Base-by-base conservation (phyloP, 163 green algal genomes). In the Scenedesmus sp. region DNA sequence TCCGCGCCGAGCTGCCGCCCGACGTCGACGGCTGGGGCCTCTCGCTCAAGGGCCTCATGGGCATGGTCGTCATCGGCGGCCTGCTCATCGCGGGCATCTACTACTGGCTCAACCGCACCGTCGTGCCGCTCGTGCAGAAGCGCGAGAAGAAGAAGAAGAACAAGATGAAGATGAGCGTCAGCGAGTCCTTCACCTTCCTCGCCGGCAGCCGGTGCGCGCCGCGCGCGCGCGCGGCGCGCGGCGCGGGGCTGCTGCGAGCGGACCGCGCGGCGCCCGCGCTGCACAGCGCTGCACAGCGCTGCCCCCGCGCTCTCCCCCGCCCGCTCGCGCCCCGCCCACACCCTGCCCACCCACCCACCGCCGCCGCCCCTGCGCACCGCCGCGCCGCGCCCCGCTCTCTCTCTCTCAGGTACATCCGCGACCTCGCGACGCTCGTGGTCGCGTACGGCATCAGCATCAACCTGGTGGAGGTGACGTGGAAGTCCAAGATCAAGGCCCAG, bases 381-480 rank as follows among this genome's bases (percentile, higher is more conserved):
- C n/a, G n/a, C n/a, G n/a, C n/a, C n/a, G n/a, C n/a, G n/a, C n/a
- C n/a, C n/a, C n/a, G n/a, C n/a, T n/a, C n/a, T n/a, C n/a, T n/a
- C n/a, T n/a, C n/a, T n/a, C 39, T 26, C 69, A 79, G 63, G 56
- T 99, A 99, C 91, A 98, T 99, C 85, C 92, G 95, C 67, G 92
- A 98, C 89, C 87, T 99, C 64, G 96, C 96, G 29, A 70, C 42
- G 15, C 64, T 91, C 84, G 91, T 99, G 75, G 95, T 99, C 45
- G 90, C 94, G 4, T 99, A 99, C 73, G 96, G 96, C 82, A 98
- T 99, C 81, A 96, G 88, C 77, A 99, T 99, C 87, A 99, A 99
- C 92, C 84, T 99, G 87, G 96, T 99, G 47, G 96, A 99, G 91
- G 96, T 99, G 39, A 99, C 96, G 26, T 99, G 96, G 96, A 99